Percentiles rank a stretch among this genome's conserved stretches.
These are phyloP conservation scores for Mycena galericulata DNA, from an alignment of 768 basidiomycete genomes.

Conservation along the genomic window DNA sequence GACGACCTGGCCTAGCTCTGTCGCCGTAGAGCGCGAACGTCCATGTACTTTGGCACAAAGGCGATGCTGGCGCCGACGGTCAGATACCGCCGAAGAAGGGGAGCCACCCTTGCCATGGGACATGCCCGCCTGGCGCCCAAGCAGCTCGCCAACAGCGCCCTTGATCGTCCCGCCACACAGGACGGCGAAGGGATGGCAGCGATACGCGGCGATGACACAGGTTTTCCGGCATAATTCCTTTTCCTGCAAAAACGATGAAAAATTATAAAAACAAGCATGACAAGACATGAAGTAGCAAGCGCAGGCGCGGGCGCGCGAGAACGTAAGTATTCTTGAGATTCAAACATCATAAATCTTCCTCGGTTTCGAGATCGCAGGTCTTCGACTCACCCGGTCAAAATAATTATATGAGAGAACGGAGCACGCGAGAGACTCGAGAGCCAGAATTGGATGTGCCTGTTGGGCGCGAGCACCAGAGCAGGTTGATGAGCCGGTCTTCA, in stretches of 20 bases:
- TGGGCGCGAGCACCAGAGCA: too few relatives aligned
- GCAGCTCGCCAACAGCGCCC: slow-evolving; percentile 91
- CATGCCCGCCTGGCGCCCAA: slow-evolving; percentile 93
- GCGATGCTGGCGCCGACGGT: slow-evolving; percentile 93
- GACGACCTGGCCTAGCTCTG: slow-evolving; percentile 98
- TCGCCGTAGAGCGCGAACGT: slow-evolving; percentile 98
- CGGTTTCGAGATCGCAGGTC: too few relatives aligned
- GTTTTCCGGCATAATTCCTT: slow-evolving; percentile 88
- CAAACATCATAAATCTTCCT: too few relatives aligned
- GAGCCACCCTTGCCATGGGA: slow-evolving; percentile 98
- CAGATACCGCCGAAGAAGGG: slow-evolving; percentile 99
- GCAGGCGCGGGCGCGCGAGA: too few relatives aligned
- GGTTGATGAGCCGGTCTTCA: too few relatives aligned
- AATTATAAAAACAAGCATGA: not conserved
- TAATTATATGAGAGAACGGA: too few relatives aligned
- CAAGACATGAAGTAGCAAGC: too few relatives aligned
- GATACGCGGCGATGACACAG: slow-evolving; percentile 96
- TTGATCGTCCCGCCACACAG: slow-evolving; percentile 93
- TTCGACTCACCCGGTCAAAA: too few relatives aligned
- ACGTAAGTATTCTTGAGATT: too few relatives aligned
- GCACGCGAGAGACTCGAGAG: too few relatives aligned
- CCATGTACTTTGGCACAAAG: slow-evolving; percentile 91
- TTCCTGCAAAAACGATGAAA: slow-evolving; percentile 66
- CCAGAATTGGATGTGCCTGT: too few relatives aligned
- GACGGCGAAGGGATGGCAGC: slow-evolving; percentile 97